Percentiles rank a stretch among this genome's conserved stretches.
These are phyloP conservation scores for Cercospora beticola DNA, from an alignment of 2,329 filamentous ascomycete species.

Conservation along the genomic window DNA sequence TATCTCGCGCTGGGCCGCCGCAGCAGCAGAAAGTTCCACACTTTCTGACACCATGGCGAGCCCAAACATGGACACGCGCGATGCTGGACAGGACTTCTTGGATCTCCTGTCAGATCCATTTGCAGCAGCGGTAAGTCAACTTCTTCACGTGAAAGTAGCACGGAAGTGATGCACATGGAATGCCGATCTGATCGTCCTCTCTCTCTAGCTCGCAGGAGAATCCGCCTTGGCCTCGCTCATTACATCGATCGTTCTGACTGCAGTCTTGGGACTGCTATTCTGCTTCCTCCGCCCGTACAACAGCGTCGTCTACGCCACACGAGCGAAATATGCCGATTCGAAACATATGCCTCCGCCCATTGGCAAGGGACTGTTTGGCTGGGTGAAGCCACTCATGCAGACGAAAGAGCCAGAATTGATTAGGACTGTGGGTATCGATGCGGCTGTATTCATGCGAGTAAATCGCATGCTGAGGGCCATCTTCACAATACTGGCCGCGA, in stretches of 20 bases:
- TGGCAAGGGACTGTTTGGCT: slow-evolving; percentile 83
- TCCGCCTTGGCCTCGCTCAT: slow-evolving; percentile 77
- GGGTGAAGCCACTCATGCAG: slow-evolving; percentile 74
- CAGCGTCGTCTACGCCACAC: slow-evolving; percentile 88
- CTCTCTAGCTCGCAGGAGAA: slow-evolving; percentile 52
- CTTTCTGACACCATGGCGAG: slow-evolving; percentile 17
- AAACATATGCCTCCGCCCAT: slow-evolving; percentile 85
- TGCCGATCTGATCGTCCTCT: background rate
- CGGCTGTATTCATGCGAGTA: slow-evolving; percentile 85
- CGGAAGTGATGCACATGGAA: background rate
- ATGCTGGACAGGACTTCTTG: slow-evolving; percentile 13
- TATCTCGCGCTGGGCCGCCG: slow-evolving; percentile 10
- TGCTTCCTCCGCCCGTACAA: slow-evolving; percentile 89
- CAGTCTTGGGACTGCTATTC: slow-evolving; percentile 74
- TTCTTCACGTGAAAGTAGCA: background rate
- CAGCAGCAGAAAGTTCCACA: slow-evolving; percentile 5
- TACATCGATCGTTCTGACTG: slow-evolving; percentile 74
- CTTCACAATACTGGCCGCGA: slow-evolving; percentile 68
- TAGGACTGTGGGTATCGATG: slow-evolving; percentile 85
- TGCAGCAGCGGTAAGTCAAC: slow-evolving; percentile 7
- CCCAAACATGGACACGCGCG: slow-evolving; percentile 11
- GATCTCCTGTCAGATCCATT: slow-evolving; percentile 14
- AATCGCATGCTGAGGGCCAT: slow-evolving; percentile 90
- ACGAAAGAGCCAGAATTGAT: slow-evolving; percentile 77
- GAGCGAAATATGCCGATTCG: slow-evolving; percentile 86